Evolutionary conservation across 2,329 filamentous ascomycete species (phyloP).

Genomic region (Magnaporthiopsis incrustans): DNA sequence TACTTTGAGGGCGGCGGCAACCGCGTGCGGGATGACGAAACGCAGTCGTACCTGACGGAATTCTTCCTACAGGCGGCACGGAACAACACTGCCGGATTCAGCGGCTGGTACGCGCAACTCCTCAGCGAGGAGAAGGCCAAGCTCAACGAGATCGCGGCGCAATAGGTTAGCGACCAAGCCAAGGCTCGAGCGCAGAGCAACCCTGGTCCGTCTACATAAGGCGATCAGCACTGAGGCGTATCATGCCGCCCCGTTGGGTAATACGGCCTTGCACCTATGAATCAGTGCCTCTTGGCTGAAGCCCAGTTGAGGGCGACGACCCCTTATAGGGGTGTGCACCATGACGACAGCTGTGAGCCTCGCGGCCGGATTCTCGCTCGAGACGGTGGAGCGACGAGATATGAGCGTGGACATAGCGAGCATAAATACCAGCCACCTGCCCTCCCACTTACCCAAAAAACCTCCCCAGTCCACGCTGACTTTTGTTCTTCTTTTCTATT

Average conservation of each 20-base stretch:
- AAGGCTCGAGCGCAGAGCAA: background rate
- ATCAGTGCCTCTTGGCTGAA: background rate
- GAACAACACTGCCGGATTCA: slow-evolving; percentile 49
- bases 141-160: slow-evolving; percentile 41
- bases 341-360: background rate
- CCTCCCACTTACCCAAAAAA: background rate
- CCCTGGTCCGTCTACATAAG: background rate
- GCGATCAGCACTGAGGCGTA: background rate
- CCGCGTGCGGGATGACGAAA: slow-evolving; percentile 80
- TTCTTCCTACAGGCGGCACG: slow-evolving; percentile 62
- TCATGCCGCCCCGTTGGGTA: background rate
- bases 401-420: background rate
- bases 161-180: slow-evolving; percentile 12
- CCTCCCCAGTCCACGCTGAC: too few species aligned
- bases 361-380: background rate
- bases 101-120: slow-evolving; percentile 47
- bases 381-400: background rate
- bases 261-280: background rate
- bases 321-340: background rate
- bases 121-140: slow-evolving; percentile 49
- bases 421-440: background rate
- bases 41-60: slow-evolving; percentile 71
- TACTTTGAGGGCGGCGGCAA: slow-evolving; percentile 52
- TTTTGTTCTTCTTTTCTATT: too few species aligned
- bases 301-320: too few species aligned